Evolutionary conservation across 805 yeast species (phyloP).

Genomic region (Yarrowia hollandica): DNA sequence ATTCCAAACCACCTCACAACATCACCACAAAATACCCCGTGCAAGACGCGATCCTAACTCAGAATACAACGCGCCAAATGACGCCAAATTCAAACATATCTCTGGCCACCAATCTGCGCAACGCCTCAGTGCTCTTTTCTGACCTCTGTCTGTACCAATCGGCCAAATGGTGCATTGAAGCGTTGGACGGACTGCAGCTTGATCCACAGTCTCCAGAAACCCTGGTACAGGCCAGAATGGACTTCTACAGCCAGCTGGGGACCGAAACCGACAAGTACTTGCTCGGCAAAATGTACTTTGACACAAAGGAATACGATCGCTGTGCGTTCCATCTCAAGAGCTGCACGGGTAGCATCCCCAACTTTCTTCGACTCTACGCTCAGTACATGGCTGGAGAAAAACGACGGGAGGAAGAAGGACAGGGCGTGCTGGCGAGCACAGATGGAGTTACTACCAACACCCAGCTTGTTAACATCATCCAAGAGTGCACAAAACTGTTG

Average conservation of each 20-base stretch:
- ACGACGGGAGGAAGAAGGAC: slow-evolving; percentile 65
- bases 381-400: slow-evolving; percentile 75
- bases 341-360: slow-evolving; percentile 44
- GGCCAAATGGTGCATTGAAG: slow-evolving; percentile 27
- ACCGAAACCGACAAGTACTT: slow-evolving; percentile 49
- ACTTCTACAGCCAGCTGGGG: slow-evolving; percentile 8
- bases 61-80: neutral
- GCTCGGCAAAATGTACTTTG: slow-evolving; percentile 73
- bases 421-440: slow-evolving; percentile 54
- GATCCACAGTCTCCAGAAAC: slow-evolving; percentile 2
- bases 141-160: slow-evolving; percentile 25
- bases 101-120: neutral
- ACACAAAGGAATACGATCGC: slow-evolving; percentile 80
- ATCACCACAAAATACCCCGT: neutral
- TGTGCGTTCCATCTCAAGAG: slow-evolving; percentile 60
- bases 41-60: too few relatives aligned
- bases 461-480: slow-evolving; percentile 42
- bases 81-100: neutral
- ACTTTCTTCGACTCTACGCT: slow-evolving; percentile 68
- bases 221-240: neutral
- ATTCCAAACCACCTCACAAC: too few relatives aligned
- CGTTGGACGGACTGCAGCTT: slow-evolving; percentile 1
- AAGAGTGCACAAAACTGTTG: slow-evolving; percentile 42
- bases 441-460: slow-evolving; percentile 40
- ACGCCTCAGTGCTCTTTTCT: slow-evolving; percentile 7